Conservation (phyloP, 2,329 filamentous ascomycete species). For the Colletotrichum musicola region DNA sequence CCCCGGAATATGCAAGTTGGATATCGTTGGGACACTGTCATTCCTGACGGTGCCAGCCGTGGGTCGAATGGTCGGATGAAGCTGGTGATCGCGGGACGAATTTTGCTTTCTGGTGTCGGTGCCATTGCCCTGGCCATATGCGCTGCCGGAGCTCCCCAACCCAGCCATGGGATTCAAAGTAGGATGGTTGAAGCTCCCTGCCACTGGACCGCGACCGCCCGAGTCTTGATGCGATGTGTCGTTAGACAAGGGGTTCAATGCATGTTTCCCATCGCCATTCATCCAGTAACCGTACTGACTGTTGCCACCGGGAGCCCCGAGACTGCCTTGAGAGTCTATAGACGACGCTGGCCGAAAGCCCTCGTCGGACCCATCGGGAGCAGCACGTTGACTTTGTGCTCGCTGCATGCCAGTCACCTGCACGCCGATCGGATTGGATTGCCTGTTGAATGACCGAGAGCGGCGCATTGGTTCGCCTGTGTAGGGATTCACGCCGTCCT, state of each 20-base stretch:
- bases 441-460: conserved; percentile 16
- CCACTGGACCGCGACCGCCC: background rate
- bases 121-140: background rate
- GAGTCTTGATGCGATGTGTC: background rate
- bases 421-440: conserved; percentile 16
- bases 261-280: conserved; percentile 13
- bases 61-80: conserved; percentile 42
- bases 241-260: background rate
- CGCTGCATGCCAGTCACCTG: conserved; percentile 18
- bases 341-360: background rate
- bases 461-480: conserved; percentile 58
- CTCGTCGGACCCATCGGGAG: background rate
- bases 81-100: conserved; percentile 15
- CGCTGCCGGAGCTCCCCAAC: background rate
- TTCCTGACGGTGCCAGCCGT: conserved; percentile 47
- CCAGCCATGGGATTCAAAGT: background rate
- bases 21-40: conserved; percentile 67
- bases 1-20: conserved; percentile 77
- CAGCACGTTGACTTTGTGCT: conserved; percentile 17
- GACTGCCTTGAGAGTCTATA: background rate
- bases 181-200: background rate
- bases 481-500: conserved; percentile 71
- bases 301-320: conserved; percentile 36
- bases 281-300: conserved; percentile 37
- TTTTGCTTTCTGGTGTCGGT: background rate